Percentiles rank a stretch among this genome's conserved stretches.
These are phyloP conservation scores for Colletotrichum sp. DNA, from an alignment of 2,329 filamentous ascomycete species.

Conservation along the genomic window DNA sequence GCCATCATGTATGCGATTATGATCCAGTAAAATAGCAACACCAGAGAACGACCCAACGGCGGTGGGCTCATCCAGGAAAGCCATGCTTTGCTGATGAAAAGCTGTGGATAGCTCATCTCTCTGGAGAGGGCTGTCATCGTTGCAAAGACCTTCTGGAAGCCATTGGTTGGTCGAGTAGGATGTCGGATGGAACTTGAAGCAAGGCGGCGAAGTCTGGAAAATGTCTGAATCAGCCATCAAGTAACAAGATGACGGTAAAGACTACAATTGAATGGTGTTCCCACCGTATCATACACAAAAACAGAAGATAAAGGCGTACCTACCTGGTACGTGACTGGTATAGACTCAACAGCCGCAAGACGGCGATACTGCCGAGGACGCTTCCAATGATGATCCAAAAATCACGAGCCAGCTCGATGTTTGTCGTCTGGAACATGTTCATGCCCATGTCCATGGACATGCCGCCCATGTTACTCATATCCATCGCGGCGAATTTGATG, in stretches of 20 bases:
- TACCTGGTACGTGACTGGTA: background rate
- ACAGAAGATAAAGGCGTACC: background rate
- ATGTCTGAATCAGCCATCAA: background rate
- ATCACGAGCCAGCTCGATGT: conserved; percentile 36
- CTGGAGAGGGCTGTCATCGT: conserved; percentile 62
- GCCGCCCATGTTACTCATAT: background rate
- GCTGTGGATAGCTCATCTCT: conserved; percentile 61
- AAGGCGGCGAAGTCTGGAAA: background rate
- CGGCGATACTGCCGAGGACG: conserved; percentile 44
- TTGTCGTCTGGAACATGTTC: background rate
- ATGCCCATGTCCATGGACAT: background rate
- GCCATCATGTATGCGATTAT: conserved; percentile 64
- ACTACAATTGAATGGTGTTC: background rate
- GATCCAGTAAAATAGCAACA: conserved; percentile 63
- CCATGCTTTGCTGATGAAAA: conserved; percentile 48
- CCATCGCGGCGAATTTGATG: background rate
- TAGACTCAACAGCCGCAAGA: background rate
- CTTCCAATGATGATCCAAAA: conserved; percentile 65
- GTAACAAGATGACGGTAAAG: background rate
- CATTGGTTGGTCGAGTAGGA: background rate
- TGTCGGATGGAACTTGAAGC: background rate
- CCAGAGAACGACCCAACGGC: conserved; percentile 57
- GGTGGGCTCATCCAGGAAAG: conserved; percentile 65
- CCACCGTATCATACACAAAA: background rate
- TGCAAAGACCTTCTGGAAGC: conserved; percentile 16